A percentile compares a stretch with the other conserved stretches of the same genome.
Evolutionary conservation across 805 yeast species (phyloP).

Genomic region (Ogataea henricii): DNA sequence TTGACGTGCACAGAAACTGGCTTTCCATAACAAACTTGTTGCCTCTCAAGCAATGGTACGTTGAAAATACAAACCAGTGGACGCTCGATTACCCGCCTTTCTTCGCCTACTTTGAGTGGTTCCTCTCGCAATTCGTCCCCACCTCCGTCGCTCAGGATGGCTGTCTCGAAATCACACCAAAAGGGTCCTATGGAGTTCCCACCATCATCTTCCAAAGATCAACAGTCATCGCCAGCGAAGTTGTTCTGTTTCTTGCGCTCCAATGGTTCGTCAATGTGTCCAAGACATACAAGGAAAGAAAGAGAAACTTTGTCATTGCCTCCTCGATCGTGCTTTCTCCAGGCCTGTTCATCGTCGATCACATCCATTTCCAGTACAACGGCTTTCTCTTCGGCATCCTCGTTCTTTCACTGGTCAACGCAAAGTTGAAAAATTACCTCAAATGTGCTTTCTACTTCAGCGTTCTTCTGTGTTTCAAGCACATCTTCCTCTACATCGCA

Average conservation of each 20-base stretch:
- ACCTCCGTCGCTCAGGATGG: slow-evolving; percentile 65
- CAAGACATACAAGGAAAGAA: slow-evolving; percentile 35
- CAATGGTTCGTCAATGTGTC: slow-evolving; percentile 68
- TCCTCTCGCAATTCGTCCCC: slow-evolving; percentile 73
- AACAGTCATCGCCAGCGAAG: slow-evolving; percentile 79
- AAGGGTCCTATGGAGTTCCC: slow-evolving; percentile 72
- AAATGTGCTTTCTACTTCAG: slow-evolving; percentile 72
- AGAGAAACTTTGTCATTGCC: slow-evolving; percentile 71
- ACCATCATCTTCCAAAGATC: slow-evolving; percentile 80
- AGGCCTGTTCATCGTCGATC: slow-evolving; percentile 87
- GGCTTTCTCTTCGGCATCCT: slow-evolving; percentile 89
- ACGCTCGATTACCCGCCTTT: slow-evolving; percentile 97
- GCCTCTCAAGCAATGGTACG: slow-evolving; percentile 82
- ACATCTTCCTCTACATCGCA: slow-evolving; percentile 87
- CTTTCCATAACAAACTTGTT: slow-evolving; percentile 80
- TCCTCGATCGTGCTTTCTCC: slow-evolving; percentile 85
- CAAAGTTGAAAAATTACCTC: slow-evolving; percentile 57
- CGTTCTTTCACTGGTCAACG: slow-evolving; percentile 71
- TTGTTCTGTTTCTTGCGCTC: slow-evolving; percentile 65
- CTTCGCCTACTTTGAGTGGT: slow-evolving; percentile 94
- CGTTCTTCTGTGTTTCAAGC: slow-evolving; percentile 85
- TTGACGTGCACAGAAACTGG: slow-evolving; percentile 98
- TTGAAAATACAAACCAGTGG: slow-evolving; percentile 81
- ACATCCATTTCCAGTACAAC: slow-evolving; percentile 95
- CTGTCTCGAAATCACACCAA: slow-evolving; percentile 65